phyloP scores from a whole-genome alignment of 495 filamentous ascomycete genomes.

The Jackrogersella minutella region DNA sequence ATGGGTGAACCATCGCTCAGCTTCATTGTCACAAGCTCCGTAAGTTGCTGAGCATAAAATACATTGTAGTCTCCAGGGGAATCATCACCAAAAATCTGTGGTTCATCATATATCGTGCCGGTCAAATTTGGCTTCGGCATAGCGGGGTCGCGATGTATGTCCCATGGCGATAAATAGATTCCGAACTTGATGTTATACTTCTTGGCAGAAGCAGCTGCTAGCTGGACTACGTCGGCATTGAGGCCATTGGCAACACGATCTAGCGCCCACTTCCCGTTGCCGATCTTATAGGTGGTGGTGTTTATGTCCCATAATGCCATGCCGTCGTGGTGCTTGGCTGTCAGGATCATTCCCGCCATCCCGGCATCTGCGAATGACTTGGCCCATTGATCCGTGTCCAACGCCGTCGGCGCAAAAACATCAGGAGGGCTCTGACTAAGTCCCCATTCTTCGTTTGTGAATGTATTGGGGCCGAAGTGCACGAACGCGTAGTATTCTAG shows the following conservation, averaged over 20 bases:
- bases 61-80: conserved; percentile 53
- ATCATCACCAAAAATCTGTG: conserved; percentile 51
- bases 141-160: conserved; percentile 42
- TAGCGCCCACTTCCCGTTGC: conserved; percentile 36
- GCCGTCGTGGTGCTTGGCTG: conserved; percentile 43
- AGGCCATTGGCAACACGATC: conserved; percentile 27
- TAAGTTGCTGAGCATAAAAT: conserved; percentile 38
- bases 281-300: conserved; percentile 41
- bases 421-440: conserved; percentile 36
- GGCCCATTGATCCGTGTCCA: conserved; percentile 45
- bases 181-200: conserved; percentile 43
- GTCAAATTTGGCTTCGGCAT: conserved; percentile 33
- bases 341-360: conserved; percentile 43
- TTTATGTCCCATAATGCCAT: conserved; percentile 43
- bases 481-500: conserved; percentile 43
- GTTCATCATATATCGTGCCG: conserved; percentile 39
- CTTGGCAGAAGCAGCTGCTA: conserved; percentile 41
- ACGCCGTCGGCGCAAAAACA: conserved; percentile 34
- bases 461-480: conserved; percentile 43
- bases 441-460: conserved; percentile 44
- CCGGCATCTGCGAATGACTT: conserved; percentile 40
- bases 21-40: conserved; percentile 36
- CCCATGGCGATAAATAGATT: conserved; percentile 43
- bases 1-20: conserved; percentile 29
- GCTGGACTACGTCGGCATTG: conserved; percentile 35